These are phyloP conservation scores for Tuber indicum DNA, from an alignment of 495 filamentous ascomycete genomes.

Conservation along the genomic window DNA sequence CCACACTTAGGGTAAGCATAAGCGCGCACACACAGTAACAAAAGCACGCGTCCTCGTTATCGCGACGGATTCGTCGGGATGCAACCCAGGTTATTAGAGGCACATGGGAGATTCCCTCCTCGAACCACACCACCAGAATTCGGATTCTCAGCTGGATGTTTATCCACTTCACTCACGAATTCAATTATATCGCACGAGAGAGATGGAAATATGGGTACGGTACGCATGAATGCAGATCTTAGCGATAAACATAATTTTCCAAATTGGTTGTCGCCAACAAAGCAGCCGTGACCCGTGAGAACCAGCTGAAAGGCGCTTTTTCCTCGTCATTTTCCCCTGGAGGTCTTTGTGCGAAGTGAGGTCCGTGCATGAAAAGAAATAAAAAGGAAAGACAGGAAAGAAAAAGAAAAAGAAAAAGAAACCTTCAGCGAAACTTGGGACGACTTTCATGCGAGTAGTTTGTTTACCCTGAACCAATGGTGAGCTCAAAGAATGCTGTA, in stretches of 20 bases:
- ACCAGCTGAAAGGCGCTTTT: slow-evolving; percentile 28
- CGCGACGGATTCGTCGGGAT: not conserved
- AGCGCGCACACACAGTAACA: not conserved
- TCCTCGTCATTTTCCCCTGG: not conserved
- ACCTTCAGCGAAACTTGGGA: not conserved
- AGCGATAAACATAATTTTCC: slow-evolving; percentile 19
- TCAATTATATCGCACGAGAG: slow-evolving; percentile 11
- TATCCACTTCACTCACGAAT: slow-evolving; percentile 17
- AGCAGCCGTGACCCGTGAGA: not conserved
- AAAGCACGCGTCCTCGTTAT: not conserved
- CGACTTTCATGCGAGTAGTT: not conserved
- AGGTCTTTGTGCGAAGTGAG: not conserved
- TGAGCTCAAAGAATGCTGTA: not conserved
- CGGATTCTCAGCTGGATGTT: slow-evolving; percentile 36
- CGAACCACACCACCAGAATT: slow-evolving; percentile 23
- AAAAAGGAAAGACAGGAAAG: not conserved
- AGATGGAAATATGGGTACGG: slow-evolving; percentile 8
- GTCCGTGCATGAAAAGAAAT: slow-evolving; percentile 14
- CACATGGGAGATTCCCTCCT: slow-evolving; percentile 10
- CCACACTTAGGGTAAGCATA: not conserved
- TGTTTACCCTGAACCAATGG: not conserved
- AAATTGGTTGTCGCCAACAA: not conserved
- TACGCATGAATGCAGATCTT: slow-evolving; percentile 17
- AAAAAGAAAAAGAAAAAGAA: not conserved
- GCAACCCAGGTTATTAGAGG: not conserved